Evolutionary conservation across 352 stramenopile genomes (phyloP).

Genomic region (Globisporangium polare): DNA sequence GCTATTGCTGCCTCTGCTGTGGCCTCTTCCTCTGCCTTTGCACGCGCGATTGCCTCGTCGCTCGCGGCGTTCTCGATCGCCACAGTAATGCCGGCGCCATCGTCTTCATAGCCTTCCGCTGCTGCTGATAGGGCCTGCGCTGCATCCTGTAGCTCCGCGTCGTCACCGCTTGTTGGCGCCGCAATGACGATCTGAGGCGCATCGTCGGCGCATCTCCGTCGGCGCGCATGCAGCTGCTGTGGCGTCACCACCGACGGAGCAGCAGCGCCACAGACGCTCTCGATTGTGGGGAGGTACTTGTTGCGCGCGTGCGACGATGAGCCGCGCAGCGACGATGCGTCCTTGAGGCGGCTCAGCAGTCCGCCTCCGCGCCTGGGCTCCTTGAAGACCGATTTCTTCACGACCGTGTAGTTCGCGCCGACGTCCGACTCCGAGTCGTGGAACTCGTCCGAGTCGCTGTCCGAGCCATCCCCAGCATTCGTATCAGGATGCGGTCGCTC

Average conservation of each 20-base stretch:
- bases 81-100: slow-evolving; percentile 51
- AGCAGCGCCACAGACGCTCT: slow-evolving; percentile 1
- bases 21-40: not conserved
- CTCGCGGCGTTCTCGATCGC: slow-evolving; percentile 24
- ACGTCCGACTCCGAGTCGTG: slow-evolving; percentile 20
- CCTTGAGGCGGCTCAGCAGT: slow-evolving; percentile 29
- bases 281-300: slow-evolving; percentile 23
- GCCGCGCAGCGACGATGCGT: slow-evolving; percentile 17
- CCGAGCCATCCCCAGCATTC: not conserved
- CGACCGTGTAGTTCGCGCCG: slow-evolving; percentile 26
- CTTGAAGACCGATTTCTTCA: slow-evolving; percentile 74
- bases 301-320: slow-evolving; percentile 16
- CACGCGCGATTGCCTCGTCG: not conserved
- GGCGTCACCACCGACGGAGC: not conserved
- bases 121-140: not conserved
- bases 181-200: slow-evolving; percentile 15
- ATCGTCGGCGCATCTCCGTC: not conserved
- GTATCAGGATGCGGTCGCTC: not conserved
- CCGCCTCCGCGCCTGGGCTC: slow-evolving; percentile 19
- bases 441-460: slow-evolving; percentile 19
- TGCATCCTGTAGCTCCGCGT: not conserved
- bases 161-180: not conserved
- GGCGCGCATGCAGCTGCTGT: not conserved
- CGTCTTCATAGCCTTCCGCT: slow-evolving; percentile 8
- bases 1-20: not conserved